Conservation (phyloP, 805 yeast species). For the Lachancea waltii region DNA sequence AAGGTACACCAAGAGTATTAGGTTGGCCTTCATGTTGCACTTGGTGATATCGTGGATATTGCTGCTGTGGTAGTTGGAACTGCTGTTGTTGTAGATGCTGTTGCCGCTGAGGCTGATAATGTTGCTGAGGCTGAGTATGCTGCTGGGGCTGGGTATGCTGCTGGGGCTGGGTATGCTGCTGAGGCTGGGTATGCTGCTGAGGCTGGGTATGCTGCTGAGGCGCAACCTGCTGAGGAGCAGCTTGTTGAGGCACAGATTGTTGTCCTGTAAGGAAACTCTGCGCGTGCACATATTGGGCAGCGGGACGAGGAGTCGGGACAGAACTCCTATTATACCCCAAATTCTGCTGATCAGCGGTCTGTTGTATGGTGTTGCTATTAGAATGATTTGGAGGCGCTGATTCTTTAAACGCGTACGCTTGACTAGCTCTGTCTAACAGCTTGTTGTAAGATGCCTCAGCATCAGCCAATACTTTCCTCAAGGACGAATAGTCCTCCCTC, state of each 20-base stretch:
- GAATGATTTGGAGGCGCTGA: neutral
- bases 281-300: slow-evolving; percentile 2
- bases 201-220: slow-evolving; percentile 1
- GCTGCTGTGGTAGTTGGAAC: slow-evolving; percentile 3
- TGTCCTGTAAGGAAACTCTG: slow-evolving; percentile 4
- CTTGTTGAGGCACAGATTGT: neutral
- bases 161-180: slow-evolving; percentile 9
- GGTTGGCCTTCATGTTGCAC: too few species aligned
- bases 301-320: neutral
- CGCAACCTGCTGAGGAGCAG: neutral
- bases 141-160: slow-evolving; percentile 2
- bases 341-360: neutral
- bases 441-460: slow-evolving; percentile 68
- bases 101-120: slow-evolving; percentile 7
- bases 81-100: slow-evolving; percentile 9
- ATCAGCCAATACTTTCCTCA: slow-evolving; percentile 62
- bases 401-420: neutral
- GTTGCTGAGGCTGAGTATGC: neutral
- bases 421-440: slow-evolving; percentile 46
- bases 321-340: neutral
- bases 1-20: too few species aligned
- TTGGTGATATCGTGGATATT: too few species aligned
- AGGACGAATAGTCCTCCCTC: slow-evolving; percentile 66
- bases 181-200: slow-evolving; percentile 1
- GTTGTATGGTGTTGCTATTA: too few species aligned